phyloP scores from a whole-genome alignment of 805 yeast species.

The Lipomyces sp. region DNA sequence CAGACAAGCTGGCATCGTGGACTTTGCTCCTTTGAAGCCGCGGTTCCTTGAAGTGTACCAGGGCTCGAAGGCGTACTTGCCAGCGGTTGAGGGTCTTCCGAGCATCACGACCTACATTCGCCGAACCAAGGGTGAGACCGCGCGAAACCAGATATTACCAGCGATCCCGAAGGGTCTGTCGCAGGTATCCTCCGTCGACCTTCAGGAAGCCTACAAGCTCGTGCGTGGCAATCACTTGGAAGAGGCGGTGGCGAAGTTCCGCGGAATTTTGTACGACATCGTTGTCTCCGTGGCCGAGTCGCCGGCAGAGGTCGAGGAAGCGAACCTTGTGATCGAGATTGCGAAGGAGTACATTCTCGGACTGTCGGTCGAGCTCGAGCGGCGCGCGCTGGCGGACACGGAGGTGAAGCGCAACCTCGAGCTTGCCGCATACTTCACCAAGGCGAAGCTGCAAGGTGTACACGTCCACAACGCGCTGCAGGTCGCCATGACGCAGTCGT shows the following conservation, averaged over 20 bases:
- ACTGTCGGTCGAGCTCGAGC: conserved; percentile 80
- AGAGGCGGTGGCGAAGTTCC: conserved; percentile 75
- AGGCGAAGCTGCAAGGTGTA: conserved; percentile 71
- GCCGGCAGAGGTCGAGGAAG: conserved; percentile 73
- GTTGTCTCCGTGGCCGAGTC: conserved; percentile 67
- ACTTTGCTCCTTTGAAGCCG: conserved; percentile 81
- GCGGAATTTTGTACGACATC: conserved; percentile 72
- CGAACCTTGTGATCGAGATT: conserved; percentile 63
- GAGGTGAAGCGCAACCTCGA: conserved; percentile 82
- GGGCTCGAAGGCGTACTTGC: conserved; percentile 69
- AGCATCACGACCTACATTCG: conserved; percentile 68
- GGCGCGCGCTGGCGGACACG: conserved; percentile 69
- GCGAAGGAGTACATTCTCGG: conserved; percentile 92
- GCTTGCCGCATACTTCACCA: conserved; percentile 93
- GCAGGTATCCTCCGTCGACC: conserved; percentile 52
- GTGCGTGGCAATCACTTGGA: conserved; percentile 82
- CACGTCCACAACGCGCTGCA: conserved; percentile 86
- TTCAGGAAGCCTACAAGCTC: conserved; percentile 71
- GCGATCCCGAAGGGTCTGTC: conserved; percentile 66
- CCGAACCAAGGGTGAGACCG: conserved; percentile 54
- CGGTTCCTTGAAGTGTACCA: conserved; percentile 83
- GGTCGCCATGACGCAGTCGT: conserved; percentile 92
- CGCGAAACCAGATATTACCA: conserved; percentile 55
- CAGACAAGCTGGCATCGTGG: conserved; percentile 81
- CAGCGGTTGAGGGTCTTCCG: conserved; percentile 71